These are phyloP conservation scores for Firmiana major DNA, from an alignment of 345 rosid genomes.

Conservation along the genomic window DNA sequence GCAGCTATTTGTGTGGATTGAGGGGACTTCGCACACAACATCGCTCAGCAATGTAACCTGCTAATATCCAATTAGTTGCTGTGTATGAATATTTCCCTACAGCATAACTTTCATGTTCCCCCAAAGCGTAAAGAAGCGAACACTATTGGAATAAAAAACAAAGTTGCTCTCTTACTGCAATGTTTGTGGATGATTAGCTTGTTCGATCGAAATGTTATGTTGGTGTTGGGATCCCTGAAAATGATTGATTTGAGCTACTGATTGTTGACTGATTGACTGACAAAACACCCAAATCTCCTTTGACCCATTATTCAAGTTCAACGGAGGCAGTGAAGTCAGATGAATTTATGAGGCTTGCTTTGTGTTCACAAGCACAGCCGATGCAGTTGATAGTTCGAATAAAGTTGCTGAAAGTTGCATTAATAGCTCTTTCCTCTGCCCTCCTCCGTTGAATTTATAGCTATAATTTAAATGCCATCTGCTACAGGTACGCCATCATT, in stretches of 20 bases:
- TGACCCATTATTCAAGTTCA: not conserved
- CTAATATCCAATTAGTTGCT: too few relatives aligned
- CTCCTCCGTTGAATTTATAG: not conserved
- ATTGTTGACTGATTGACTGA: not conserved
- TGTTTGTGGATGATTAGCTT: not conserved
- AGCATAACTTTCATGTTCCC: not conserved
- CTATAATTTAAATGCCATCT: too few relatives aligned
- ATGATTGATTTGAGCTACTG: not conserved
- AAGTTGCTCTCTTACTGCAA: not conserved
- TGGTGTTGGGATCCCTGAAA: not conserved
- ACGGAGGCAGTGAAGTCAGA: not conserved
- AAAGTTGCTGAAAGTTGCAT: not conserved
- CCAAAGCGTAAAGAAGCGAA: not conserved
- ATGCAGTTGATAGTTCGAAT: not conserved
- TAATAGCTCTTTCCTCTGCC: not conserved
- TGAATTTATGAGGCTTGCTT: not conserved
- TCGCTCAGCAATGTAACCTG: constrained; percentile 56
- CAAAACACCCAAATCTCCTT: not conserved
- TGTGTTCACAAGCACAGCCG: not conserved
- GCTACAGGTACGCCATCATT: too few relatives aligned
- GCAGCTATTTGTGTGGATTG: constrained; percentile 55
- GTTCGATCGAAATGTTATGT: not conserved
- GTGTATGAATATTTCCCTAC: not conserved
- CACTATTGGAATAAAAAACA: not conserved
- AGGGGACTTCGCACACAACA: constrained; percentile 51